Conservation (phyloP, 176 grass and related monocot species). For the Eremochloa ophiuroides region DNA sequence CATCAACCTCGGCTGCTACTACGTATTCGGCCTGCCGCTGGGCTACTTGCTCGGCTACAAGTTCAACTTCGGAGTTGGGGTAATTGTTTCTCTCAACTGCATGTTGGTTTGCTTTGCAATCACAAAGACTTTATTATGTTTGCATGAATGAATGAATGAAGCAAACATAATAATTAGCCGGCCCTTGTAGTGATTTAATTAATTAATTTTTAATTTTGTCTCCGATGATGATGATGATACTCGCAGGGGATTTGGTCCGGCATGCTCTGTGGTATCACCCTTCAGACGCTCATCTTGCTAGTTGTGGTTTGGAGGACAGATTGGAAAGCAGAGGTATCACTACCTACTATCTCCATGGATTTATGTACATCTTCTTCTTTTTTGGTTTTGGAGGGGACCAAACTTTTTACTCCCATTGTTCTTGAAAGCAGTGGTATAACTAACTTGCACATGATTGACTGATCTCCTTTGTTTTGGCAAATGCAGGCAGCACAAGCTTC, state of each 20-base stretch:
- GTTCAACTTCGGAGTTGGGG: conserved; percentile 40
- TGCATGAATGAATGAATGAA: too few relatives aligned
- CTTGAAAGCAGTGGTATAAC: background rate
- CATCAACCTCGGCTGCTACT: conserved; percentile 69
- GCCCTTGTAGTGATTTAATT: background rate
- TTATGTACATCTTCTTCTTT: background rate
- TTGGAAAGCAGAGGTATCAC: conserved; percentile 48
- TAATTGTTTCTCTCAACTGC: conserved; percentile 2
- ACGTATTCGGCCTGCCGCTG: conserved; percentile 41
- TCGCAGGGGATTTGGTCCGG: conserved; percentile 58
- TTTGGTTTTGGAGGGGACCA: too few relatives aligned
- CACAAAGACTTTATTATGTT: too few relatives aligned
- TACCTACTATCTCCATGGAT: too few relatives aligned
- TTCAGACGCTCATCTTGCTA: conserved; percentile 47
- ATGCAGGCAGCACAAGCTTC: conserved; percentile 38
- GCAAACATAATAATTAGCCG: background rate
- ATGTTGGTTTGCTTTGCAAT: background rate
- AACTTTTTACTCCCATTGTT: background rate
- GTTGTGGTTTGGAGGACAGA: conserved; percentile 43
- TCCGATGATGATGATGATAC: background rate
- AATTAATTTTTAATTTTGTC: background rate
- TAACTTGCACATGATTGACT: background rate
- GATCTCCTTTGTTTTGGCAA: background rate
- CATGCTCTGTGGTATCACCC: conserved; percentile 40
- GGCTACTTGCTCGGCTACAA: conserved; percentile 47